Percentiles rank a stretch among this genome's conserved stretches.
Conservation (phyloP, 441 rosid genomes). For the Isatis lusitanica region DNA sequence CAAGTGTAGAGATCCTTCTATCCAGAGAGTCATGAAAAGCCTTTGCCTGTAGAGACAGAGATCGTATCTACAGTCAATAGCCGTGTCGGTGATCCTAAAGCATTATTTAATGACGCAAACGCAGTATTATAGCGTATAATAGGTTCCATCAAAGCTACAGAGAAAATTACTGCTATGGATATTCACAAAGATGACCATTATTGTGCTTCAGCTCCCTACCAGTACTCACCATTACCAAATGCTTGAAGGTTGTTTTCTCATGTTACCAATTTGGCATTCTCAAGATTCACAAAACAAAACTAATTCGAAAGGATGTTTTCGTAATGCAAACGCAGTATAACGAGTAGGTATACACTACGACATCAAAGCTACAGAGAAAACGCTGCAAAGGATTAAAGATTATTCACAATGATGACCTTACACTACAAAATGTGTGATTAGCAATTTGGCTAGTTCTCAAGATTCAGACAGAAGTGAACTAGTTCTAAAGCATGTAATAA, state of each 20-base stretch:
- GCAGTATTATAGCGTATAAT: background rate
- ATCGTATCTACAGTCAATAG: constrained; percentile 4
- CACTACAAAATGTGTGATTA: no score
- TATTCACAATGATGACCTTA: no score
- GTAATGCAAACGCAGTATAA: no score
- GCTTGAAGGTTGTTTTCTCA: constrained; percentile 9
- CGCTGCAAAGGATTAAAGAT: no score
- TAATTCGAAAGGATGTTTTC: background rate
- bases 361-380: no score
- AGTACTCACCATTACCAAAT: background rate
- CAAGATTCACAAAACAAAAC: background rate
- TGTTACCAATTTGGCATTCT: background rate
- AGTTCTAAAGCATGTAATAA: background rate
- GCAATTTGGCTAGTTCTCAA: background rate
- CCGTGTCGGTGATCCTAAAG: background rate
- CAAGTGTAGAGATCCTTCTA: constrained; percentile 59
- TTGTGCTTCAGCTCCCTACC: background rate
- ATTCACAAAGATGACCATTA: background rate
- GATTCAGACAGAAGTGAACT: background rate
- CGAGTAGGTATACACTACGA: no score
- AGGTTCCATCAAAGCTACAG: background rate
- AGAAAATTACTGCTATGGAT: background rate
- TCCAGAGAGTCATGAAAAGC: constrained; percentile 60
- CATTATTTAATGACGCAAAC: background rate
- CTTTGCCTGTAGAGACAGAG: constrained; percentile 47